Percentiles rank a stretch among this genome's conserved stretches.
Conservation (phyloP, 768 basidiomycete species). For the Lyophyllum decastes region DNA sequence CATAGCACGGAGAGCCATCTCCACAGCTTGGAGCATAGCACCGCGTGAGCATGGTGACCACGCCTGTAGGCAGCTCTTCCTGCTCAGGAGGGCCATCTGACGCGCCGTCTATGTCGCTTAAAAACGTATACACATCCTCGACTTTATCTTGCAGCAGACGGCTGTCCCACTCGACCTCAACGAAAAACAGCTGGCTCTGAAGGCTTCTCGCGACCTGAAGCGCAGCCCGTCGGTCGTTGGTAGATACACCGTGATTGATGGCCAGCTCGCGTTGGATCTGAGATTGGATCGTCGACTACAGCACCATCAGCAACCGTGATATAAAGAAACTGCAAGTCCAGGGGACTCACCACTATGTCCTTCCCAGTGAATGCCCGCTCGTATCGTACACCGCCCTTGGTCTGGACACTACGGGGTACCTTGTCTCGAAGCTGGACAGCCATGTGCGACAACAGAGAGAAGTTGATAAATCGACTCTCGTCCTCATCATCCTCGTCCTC, state of each 20-base stretch:
- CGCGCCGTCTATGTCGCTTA: constrained; percentile 74
- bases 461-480: constrained; percentile 81
- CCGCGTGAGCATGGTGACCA: constrained; percentile 85
- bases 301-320: neutral
- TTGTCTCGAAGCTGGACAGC: constrained; percentile 89
- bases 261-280: constrained; percentile 85
- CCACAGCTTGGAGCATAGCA: constrained; percentile 90
- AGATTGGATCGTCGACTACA: constrained; percentile 82
- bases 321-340: neutral
- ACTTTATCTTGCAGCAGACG: constrained; percentile 82
- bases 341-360: constrained; percentile 82
- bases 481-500: constrained; percentile 70
- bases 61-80: constrained; percentile 81
- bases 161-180: constrained; percentile 95
- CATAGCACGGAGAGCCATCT: constrained; percentile 81
- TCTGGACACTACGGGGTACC: constrained; percentile 83
- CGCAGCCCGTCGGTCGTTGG: constrained; percentile 80
- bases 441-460: constrained; percentile 83
- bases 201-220: constrained; percentile 87
- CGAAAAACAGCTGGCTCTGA: constrained; percentile 92
- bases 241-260: constrained; percentile 71
- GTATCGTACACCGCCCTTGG: constrained; percentile 92
- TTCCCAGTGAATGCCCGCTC: constrained; percentile 91
- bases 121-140: constrained; percentile 92
- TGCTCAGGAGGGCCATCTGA: constrained; percentile 62